Evolutionary conservation across 768 basidiomycete species (phyloP).

Genomic region (Dioszegia crocea): DNA sequence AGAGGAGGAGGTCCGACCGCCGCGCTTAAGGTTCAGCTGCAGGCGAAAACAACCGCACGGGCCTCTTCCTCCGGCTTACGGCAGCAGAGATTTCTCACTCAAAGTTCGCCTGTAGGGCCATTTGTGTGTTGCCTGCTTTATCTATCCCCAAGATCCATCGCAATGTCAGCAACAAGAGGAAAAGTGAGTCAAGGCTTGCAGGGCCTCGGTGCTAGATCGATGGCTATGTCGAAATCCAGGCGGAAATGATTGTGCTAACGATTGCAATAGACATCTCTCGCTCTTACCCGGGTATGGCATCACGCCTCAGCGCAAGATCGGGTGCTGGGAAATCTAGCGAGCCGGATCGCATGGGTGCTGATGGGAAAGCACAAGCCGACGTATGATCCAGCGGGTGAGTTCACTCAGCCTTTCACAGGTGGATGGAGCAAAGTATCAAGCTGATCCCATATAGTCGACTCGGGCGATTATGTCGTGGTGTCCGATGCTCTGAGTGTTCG

Average conservation of each 20-base stretch:
- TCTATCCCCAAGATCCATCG: neutral
- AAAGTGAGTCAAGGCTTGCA: neutral
- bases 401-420: too few relatives aligned
- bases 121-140: too few relatives aligned
- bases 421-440: neutral
- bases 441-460: conserved; percentile 65
- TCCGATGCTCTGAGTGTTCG: conserved; percentile 78
- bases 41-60: too few relatives aligned
- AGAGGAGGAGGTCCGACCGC: too few relatives aligned
- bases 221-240: neutral
- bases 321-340: conserved; percentile 88
- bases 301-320: conserved; percentile 86
- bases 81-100: neutral
- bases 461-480: conserved; percentile 95
- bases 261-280: conserved; percentile 73
- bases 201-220: neutral
- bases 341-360: conserved; percentile 85
- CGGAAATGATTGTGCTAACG: neutral
- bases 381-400: conserved; percentile 81
- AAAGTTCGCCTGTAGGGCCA: neutral
- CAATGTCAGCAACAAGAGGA: conserved; percentile 9
- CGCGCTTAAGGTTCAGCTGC: too few relatives aligned
- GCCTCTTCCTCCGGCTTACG: conserved; percentile 1
- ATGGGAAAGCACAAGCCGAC: conserved; percentile 99
- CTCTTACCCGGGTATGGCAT: conserved; percentile 94